A percentile compares a stretch with the other conserved stretches of the same genome.
These are phyloP conservation scores for Plasmodium relictum DNA, from an alignment of 169 alveolate genomes.

Conservation along the genomic window DNA sequence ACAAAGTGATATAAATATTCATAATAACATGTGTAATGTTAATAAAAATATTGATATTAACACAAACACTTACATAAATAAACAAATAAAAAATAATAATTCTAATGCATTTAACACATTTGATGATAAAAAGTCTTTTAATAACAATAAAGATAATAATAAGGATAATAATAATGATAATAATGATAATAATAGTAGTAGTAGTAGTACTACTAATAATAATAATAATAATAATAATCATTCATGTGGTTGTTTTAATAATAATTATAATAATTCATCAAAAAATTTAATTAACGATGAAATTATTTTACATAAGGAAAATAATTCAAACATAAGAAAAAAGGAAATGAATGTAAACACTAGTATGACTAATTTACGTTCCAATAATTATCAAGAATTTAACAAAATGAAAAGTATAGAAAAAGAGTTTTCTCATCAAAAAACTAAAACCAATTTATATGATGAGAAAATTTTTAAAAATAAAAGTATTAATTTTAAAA, in stretches of 20 bases:
- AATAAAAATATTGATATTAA: conserved; percentile 13
- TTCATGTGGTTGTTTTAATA: not conserved
- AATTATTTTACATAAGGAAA: too few relatives aligned
- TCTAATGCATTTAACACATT: not conserved
- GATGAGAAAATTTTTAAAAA: conserved; percentile 8
- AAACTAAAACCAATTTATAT: not conserved
- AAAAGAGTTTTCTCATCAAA: not conserved
- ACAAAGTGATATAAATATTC: conserved; percentile 1
- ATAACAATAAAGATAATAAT: not conserved
- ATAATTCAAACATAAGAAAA: too few relatives aligned
- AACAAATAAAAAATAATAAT: conserved; percentile 2
- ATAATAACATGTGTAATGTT: not conserved
- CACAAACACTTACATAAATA: conserved; percentile 1
- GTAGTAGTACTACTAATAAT: not conserved
- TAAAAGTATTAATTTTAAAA: not conserved
- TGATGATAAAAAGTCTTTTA: conserved; percentile 1
- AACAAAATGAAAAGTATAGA: conserved; percentile 1
- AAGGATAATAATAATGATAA: conserved; percentile 1
- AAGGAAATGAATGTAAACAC: too few relatives aligned
- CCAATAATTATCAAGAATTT: not conserved
- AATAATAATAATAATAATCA: conserved; percentile 9
- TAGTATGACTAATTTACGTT: too few relatives aligned
- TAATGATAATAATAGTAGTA: conserved; percentile 7
- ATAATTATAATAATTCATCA: not conserved
- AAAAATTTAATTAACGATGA: too few relatives aligned